These are phyloP conservation scores for Clarkia xantiana DNA, from an alignment of 345 rosid species.

Conservation along the genomic window DNA sequence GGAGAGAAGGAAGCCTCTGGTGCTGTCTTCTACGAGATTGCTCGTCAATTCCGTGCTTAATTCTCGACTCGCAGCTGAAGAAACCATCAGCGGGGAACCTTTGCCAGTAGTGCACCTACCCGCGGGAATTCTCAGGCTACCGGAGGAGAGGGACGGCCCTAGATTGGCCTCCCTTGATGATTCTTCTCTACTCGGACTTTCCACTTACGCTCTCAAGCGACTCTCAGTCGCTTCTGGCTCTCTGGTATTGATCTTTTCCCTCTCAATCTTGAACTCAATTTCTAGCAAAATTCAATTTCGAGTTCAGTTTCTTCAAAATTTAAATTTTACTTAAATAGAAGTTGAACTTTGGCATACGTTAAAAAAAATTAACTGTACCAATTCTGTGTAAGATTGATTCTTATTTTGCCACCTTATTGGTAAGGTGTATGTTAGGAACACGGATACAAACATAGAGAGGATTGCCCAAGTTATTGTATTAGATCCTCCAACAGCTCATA, in stretches of 20 bases:
- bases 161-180: constrained; percentile 40
- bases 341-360: background rate
- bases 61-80: constrained; percentile 10
- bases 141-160: constrained; percentile 19
- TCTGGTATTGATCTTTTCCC: constrained; percentile 22
- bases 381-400: background rate
- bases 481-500: constrained; percentile 46
- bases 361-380: background rate
- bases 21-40: constrained; percentile 64
- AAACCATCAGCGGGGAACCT: constrained; percentile 7
- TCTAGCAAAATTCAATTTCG: too few species aligned
- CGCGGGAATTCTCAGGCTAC: constrained; percentile 58
- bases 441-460: constrained; percentile 32
- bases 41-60: constrained; percentile 43
- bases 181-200: constrained; percentile 52
- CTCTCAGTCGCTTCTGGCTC: constrained; percentile 61
- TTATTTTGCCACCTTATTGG: background rate
- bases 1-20: constrained; percentile 66
- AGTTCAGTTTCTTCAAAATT: background rate
- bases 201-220: constrained; percentile 50
- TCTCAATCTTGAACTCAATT: too few species aligned
- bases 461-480: constrained; percentile 60
- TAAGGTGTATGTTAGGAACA: constrained; percentile 54
- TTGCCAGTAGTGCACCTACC: constrained; percentile 18
- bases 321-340: too few species aligned